phyloP scores from a whole-genome alignment of 352 stramenopile genomes.

The Nannochloropsis limnetica region DNA sequence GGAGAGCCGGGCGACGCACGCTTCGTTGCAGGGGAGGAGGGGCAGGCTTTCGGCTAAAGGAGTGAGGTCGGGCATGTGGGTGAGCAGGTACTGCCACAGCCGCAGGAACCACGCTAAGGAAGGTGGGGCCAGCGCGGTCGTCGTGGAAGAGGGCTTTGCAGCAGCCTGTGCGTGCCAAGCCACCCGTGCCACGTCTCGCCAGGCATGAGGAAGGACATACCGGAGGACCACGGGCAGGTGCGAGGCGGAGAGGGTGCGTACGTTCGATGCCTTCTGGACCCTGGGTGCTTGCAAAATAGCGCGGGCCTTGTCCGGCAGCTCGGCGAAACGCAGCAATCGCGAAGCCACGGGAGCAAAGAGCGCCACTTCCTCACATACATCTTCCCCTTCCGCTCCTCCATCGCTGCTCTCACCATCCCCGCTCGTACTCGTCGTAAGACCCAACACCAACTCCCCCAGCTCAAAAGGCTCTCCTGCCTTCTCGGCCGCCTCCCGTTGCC shows the following conservation, averaged over 20 bases:
- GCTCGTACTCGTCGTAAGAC: not conserved
- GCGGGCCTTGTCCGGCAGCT: slow-evolving; percentile 31
- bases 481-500: not conserved
- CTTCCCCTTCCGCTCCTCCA: not conserved
- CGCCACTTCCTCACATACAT: not conserved
- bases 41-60: slow-evolving; percentile 34
- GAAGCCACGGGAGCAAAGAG: slow-evolving; percentile 9
- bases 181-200: slow-evolving; percentile 12
- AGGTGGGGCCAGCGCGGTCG: not conserved
- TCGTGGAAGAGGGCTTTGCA: slow-evolving; percentile 17
- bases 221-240: not conserved
- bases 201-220: not conserved
- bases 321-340: not conserved
- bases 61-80: slow-evolving; percentile 28
- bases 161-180: not conserved
- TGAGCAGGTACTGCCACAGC: slow-evolving; percentile 39
- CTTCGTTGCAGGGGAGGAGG: slow-evolving; percentile 27
- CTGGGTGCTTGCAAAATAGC: slow-evolving; percentile 12
- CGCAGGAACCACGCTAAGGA: slow-evolving; percentile 39
- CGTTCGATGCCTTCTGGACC: not conserved
- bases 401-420: not conserved
- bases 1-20: slow-evolving; percentile 28
- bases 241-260: not conserved
- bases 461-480: not conserved
- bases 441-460: slow-evolving; percentile 25